Evolutionary conservation across 257 asterid genomes (phyloP).

Genomic region (Haberlea rhodopensis): DNA sequence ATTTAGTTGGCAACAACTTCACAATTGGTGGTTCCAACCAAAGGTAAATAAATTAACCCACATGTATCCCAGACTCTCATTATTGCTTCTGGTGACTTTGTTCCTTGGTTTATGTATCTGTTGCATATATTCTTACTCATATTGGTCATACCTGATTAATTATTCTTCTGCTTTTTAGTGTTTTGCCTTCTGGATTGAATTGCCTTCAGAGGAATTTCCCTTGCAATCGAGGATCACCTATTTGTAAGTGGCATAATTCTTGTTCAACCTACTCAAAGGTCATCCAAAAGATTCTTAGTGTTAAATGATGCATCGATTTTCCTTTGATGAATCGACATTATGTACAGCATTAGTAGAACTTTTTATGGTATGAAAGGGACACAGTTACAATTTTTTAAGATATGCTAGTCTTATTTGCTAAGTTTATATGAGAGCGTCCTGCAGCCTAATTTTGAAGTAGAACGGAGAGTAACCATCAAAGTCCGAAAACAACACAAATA

Average conservation of each 20-base stretch:
- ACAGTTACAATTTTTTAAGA: not conserved
- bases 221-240: conserved; percentile 56
- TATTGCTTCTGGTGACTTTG: not conserved
- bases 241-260: conserved; percentile 39
- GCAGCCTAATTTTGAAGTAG: not conserved
- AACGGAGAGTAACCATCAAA: not conserved
- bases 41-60: conserved; percentile 44
- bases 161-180: conserved; percentile 34
- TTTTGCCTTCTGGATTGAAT: conserved; percentile 49
- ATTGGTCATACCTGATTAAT: not conserved
- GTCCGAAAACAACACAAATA: no score
- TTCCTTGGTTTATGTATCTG: not conserved
- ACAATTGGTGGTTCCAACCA: conserved; percentile 36
- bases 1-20: conserved; percentile 76
- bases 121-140: not conserved
- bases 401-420: not conserved
- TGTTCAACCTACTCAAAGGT: conserved; percentile 7
- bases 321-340: not conserved
- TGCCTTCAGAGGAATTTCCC: conserved; percentile 76
- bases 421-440: not conserved
- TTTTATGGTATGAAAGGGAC: not conserved
- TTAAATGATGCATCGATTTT: not conserved
- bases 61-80: no score
- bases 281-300: conserved; percentile 23
- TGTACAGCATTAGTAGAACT: not conserved